phyloP scores from a whole-genome alignment of 2,329 filamentous ascomycete species.

The Calcarisporium arbuscula region DNA sequence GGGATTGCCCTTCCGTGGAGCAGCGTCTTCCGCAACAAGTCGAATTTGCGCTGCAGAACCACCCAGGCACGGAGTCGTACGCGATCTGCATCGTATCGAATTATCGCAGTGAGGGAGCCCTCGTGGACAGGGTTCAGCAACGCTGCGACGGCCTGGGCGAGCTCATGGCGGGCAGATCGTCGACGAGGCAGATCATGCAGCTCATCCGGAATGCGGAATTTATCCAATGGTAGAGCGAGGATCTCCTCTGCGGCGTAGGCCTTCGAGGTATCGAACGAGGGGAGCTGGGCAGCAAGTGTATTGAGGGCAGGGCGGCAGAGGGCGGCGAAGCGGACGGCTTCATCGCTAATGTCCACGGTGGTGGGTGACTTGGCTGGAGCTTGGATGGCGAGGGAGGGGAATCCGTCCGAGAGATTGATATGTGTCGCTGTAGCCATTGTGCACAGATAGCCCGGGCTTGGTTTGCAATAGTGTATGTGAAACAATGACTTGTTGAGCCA shows the following conservation, averaged over 20 bases:
- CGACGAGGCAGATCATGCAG: conserved; percentile 28
- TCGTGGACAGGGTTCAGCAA: conserved; percentile 27
- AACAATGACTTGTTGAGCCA: too few relatives aligned
- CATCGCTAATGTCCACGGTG: conserved; percentile 11
- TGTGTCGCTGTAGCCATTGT: conserved; percentile 27
- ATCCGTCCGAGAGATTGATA: conserved; percentile 14
- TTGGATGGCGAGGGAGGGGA: conserved; percentile 12
- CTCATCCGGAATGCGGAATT: conserved; percentile 21
- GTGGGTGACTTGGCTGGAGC: not conserved
- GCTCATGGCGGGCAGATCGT: conserved; percentile 22
- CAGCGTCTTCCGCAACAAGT: conserved; percentile 23
- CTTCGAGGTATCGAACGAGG: conserved; percentile 20
- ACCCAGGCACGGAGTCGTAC: conserved; percentile 30
- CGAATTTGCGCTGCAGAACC: conserved; percentile 28
- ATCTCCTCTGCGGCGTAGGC: conserved; percentile 29
- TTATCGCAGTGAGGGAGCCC: conserved; percentile 28
- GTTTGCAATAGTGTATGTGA: not conserved
- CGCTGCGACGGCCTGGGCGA: conserved; percentile 24
- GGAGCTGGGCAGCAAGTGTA: conserved; percentile 18
- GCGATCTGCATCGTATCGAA: conserved; percentile 30
- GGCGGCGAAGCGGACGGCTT: conserved; percentile 20
- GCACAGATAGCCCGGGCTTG: conserved; percentile 1
- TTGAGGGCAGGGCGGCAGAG: conserved; percentile 23
- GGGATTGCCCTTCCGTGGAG: conserved; percentile 21
- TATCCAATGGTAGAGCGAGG: conserved; percentile 23